Conservation (phyloP, 805 yeast genomes). For the Sugiyamaella marilandica region DNA sequence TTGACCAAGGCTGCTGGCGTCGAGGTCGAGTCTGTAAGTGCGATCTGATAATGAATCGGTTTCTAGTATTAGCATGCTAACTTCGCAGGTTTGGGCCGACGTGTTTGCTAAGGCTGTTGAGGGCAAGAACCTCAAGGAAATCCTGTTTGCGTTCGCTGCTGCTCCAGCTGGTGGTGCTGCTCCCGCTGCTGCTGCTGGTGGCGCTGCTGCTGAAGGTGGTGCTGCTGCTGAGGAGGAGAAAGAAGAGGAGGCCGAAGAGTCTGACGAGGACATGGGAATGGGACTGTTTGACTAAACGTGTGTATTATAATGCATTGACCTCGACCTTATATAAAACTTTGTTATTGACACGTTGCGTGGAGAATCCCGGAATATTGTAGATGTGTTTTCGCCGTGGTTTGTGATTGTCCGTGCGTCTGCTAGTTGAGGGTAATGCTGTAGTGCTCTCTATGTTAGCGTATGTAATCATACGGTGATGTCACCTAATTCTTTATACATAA, state of each 20-base stretch:
- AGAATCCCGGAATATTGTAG: neutral
- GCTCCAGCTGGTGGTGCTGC: conserved; percentile 71
- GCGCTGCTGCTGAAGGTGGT: conserved; percentile 59
- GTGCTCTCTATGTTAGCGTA: too few species aligned
- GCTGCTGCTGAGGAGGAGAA: conserved; percentile 55
- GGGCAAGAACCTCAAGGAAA: conserved; percentile 81
- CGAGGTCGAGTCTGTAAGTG: conserved; percentile 52
- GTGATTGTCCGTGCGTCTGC: too few species aligned
- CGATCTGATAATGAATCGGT: neutral
- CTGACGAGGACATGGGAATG: conserved; percentile 89
- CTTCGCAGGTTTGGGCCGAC: conserved; percentile 66
- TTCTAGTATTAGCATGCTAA: neutral
- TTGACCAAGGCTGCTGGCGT: conserved; percentile 82
- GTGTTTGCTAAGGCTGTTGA: conserved; percentile 84
- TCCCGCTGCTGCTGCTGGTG: conserved; percentile 55
- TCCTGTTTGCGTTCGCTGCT: conserved; percentile 60
- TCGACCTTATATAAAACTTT: neutral
- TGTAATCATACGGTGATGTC: too few species aligned
- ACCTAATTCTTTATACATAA: too few species aligned
- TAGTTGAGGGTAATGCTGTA: too few species aligned
- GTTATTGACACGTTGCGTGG: neutral
- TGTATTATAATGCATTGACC: conserved; percentile 4
- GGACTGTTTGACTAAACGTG: conserved; percentile 76
- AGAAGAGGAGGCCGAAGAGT: conserved; percentile 47
- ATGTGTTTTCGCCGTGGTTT: neutral